These are phyloP conservation scores for Herpotrichia juniperi DNA, from an alignment of 2,329 filamentous ascomycete species.

Conservation along the genomic window DNA sequence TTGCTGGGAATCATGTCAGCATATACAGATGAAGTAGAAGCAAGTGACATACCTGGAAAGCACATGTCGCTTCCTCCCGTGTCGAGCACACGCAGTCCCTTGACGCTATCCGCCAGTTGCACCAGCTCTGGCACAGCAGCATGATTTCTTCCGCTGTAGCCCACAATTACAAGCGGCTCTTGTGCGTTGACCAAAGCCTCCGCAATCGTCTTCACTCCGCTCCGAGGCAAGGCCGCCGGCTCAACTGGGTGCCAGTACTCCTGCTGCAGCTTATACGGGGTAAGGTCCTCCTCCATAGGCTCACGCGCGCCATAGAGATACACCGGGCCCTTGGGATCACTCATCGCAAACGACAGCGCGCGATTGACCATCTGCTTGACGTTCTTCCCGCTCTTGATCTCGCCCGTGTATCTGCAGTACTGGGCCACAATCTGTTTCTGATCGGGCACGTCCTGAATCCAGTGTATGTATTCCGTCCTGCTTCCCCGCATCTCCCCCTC, in stretches of 20 bases:
- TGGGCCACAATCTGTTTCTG: conserved; percentile 81
- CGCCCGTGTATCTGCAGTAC: conserved; percentile 83
- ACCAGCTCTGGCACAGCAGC: conserved; percentile 66
- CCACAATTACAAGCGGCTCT: conserved; percentile 72
- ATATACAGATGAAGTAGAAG: background rate
- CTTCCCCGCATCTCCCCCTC: conserved; percentile 76
- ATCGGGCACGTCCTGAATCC: conserved; percentile 84
- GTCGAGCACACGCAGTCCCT: conserved; percentile 74
- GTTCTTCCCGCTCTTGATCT: conserved; percentile 84
- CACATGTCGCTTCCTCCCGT: conserved; percentile 82
- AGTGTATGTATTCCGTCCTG: conserved; percentile 82
- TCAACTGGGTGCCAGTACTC: conserved; percentile 73
- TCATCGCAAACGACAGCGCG: conserved; percentile 80
- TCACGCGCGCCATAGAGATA: conserved; percentile 81
- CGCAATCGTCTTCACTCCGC: conserved; percentile 65
- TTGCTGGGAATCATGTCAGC: conserved; percentile 21
- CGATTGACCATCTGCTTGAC: conserved; percentile 90
- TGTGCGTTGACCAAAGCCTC: conserved; percentile 68
- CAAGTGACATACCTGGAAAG: conserved; percentile 61
- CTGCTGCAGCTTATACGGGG: conserved; percentile 64
- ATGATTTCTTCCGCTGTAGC: conserved; percentile 74
- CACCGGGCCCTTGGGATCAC: conserved; percentile 78
- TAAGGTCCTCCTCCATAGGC: conserved; percentile 81
- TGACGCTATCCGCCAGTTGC: conserved; percentile 69
- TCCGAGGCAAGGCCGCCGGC: conserved; percentile 65